Percentiles rank a stretch among this genome's conserved stretches.
These are phyloP conservation scores for Euphorbia tirucalli DNA, from an alignment of 345 rosid species.

Conservation along the genomic window DNA sequence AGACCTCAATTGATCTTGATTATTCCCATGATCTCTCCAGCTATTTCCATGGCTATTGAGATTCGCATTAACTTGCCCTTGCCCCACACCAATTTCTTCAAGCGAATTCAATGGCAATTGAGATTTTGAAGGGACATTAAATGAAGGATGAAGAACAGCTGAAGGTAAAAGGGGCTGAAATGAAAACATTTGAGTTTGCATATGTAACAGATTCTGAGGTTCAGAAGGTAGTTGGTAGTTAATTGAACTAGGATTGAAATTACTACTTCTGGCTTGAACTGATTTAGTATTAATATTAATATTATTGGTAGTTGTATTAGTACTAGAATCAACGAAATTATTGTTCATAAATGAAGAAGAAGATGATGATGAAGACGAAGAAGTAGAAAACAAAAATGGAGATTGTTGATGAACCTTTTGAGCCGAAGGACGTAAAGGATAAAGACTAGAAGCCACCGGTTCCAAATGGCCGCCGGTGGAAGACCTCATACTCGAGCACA, in stretches of 20 bases:
- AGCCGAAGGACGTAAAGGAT: conserved; percentile 53
- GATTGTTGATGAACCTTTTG: conserved; percentile 43
- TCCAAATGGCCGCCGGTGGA: too few species aligned
- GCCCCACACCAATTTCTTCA: conserved; percentile 39
- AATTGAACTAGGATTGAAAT: conserved; percentile 28
- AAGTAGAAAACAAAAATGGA: conserved; percentile 29
- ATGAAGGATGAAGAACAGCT: conserved; percentile 21
- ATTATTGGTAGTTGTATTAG: conserved; percentile 1
- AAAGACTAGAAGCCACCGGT: conserved; percentile 29
- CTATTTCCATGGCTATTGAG: conserved; percentile 15
- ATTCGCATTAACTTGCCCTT: conserved; percentile 27
- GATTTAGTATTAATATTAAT: conserved; percentile 15
- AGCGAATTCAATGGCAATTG: conserved; percentile 20
- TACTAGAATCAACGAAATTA: conserved; percentile 11
- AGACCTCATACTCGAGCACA: conserved; percentile 42
- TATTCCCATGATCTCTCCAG: too few species aligned
- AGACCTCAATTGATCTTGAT: too few species aligned
- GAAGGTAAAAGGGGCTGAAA: conserved; percentile 33
- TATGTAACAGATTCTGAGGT: conserved; percentile 30
- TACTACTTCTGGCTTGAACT: conserved; percentile 8
- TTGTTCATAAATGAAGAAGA: too few species aligned
- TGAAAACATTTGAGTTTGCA: conserved; percentile 35
- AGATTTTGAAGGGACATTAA: conserved; percentile 24
- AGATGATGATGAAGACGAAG: conserved; percentile 11
- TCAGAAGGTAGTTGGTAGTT: conserved; percentile 36